phyloP scores from a whole-genome alignment of 345 rosid species.

The Citrus unshiu region DNA sequence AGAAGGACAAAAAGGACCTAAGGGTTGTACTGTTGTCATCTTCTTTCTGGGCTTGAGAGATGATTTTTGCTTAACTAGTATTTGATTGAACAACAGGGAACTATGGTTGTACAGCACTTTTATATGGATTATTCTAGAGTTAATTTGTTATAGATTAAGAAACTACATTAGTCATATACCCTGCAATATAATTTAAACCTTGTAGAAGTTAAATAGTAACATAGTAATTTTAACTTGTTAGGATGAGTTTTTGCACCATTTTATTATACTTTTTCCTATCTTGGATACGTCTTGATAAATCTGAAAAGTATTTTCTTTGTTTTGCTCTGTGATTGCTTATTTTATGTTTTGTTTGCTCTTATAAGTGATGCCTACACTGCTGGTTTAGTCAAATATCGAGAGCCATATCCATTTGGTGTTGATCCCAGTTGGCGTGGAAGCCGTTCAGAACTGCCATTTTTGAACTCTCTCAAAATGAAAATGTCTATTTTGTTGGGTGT shows the following conservation, averaged over 20 bases:
- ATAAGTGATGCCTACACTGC: slow-evolving; percentile 67
- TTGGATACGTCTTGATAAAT: not conserved
- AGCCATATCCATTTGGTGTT: slow-evolving; percentile 91
- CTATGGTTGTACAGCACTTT: not conserved
- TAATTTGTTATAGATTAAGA: not conserved
- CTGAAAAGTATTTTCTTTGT: not conserved
- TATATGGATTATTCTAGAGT: not conserved
- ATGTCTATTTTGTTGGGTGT: slow-evolving; percentile 93
- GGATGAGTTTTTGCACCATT: not conserved
- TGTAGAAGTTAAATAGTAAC: not conserved
- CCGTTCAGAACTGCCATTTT: slow-evolving; percentile 88
- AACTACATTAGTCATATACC: not conserved
- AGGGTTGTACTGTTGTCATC: not conserved
- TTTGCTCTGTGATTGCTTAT: not conserved
- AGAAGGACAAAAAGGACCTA: not conserved
- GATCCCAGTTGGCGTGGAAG: slow-evolving; percentile 99
- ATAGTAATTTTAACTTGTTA: not conserved
- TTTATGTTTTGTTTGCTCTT: slow-evolving; percentile 22
- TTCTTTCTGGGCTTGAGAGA: not conserved
- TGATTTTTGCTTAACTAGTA: not conserved
- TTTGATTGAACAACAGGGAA: not conserved
- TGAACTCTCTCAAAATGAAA: slow-evolving; percentile 97
- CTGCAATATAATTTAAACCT: not conserved
- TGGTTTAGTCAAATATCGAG: slow-evolving; percentile 79
- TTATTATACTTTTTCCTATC: not conserved